These are phyloP conservation scores for Penicillium taxi DNA, from an alignment of 495 filamentous ascomycete species.

Conservation along the genomic window DNA sequence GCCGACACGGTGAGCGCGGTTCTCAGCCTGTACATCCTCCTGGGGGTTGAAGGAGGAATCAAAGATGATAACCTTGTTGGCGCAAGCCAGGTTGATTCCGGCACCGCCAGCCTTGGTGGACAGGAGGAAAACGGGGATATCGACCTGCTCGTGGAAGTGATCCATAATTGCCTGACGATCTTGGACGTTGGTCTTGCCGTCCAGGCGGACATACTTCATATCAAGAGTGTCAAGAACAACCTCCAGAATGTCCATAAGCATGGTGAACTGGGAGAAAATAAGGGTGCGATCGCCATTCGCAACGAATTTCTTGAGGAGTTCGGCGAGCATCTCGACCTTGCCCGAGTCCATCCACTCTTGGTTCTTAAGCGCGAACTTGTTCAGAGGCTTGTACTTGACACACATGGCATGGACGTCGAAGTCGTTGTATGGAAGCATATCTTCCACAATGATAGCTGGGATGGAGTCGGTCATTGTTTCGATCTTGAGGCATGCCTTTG, in stretches of 20 bases:
- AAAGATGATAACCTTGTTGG: conserved; percentile 97
- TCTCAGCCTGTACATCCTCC: conserved; percentile 92
- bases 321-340: conserved; percentile 70
- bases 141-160: conserved; percentile 63
- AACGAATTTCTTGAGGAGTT: conserved; percentile 63
- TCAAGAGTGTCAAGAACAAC: conserved; percentile 65
- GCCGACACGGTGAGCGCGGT: conserved; percentile 89
- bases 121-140: conserved; percentile 85
- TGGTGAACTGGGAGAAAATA: conserved; percentile 87
- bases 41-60: conserved; percentile 94
- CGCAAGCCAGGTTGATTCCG: conserved; percentile 88
- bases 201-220: conserved; percentile 71
- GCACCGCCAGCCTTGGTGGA: conserved; percentile 91
- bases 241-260: conserved; percentile 84
- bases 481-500: conserved; percentile 62
- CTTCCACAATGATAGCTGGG: conserved; percentile 57
- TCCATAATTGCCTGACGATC: conserved; percentile 78
- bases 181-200: conserved; percentile 76
- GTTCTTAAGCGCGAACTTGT: conserved; percentile 60
- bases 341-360: conserved; percentile 88
- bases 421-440: conserved; percentile 68
- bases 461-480: conserved; percentile 51
- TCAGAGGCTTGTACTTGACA: conserved; percentile 57
- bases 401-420: conserved; percentile 80
- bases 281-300: conserved; percentile 78